phyloP scores from a whole-genome alignment of 2,329 filamentous ascomycete genomes.

The Teratosphaeriaceae sp. region DNA sequence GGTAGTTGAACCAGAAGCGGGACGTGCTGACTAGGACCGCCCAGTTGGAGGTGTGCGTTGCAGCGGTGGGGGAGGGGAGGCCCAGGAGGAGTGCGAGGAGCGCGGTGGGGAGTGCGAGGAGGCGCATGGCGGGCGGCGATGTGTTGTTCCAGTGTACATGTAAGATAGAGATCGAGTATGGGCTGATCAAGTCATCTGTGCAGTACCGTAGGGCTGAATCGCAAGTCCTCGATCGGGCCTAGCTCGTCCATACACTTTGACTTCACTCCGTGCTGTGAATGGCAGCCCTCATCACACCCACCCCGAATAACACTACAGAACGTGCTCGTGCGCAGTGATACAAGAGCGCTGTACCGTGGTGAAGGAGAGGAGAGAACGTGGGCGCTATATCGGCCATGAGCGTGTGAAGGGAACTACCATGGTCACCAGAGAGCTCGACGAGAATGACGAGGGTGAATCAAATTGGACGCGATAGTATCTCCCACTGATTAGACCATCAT shows the following conservation, averaged over 20 bases:
- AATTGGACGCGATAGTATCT: no score
- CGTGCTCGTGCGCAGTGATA: no score
- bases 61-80: conserved; percentile 36
- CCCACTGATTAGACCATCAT: not conserved
- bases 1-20: conserved; percentile 99
- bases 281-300: not conserved
- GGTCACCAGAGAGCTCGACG: no score
- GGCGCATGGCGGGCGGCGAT: conserved; percentile 15
- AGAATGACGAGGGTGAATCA: no score
- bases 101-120: conserved; percentile 21
- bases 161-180: not conserved
- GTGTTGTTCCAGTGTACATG: not conserved
- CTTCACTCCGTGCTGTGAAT: not conserved
- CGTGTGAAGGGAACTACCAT: no score
- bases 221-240: not conserved
- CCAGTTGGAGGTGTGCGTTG: conserved; percentile 97
- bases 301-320: not conserved
- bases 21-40: conserved; percentile 98
- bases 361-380: no score
- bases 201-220: not conserved
- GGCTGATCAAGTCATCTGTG: not conserved
- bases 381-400: no score
- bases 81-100: conserved; percentile 13
- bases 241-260: not conserved
- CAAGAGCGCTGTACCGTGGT: no score